phyloP scores from a whole-genome alignment of 805 yeast species.

The Starmerella geochares region DNA sequence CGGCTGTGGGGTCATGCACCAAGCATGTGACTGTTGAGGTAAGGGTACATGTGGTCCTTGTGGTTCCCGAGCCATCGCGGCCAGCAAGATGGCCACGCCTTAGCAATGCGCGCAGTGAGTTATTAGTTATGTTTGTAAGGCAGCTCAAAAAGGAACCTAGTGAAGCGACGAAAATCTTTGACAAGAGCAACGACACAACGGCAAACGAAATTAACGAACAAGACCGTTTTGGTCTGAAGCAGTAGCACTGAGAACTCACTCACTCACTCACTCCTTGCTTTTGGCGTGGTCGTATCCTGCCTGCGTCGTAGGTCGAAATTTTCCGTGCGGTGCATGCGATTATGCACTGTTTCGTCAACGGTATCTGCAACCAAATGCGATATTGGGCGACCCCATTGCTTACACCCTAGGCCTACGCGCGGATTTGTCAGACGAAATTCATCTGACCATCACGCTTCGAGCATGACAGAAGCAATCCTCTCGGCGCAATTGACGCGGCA shows the following conservation, averaged over 20 bases:
- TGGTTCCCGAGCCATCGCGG: neutral
- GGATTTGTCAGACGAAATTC: neutral
- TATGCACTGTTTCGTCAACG: slow-evolving; percentile 1
- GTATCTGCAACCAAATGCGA: neutral
- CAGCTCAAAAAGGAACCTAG: no score
- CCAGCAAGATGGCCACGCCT: neutral
- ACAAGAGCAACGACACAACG: no score
- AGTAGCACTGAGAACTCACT: no score
- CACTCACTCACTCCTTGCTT: no score
- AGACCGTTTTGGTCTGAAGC: no score
- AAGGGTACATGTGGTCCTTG: neutral
- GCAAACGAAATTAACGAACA: no score
- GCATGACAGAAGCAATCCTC: neutral
- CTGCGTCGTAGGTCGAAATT: neutral
- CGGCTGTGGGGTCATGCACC: slow-evolving; percentile 8
- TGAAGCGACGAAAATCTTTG: no score
- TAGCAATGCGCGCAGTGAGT: neutral
- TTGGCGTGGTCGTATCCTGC: no score
- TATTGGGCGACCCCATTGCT: neutral
- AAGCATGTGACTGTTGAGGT: neutral
- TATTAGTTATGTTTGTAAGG: neutral
- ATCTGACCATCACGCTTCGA: neutral
- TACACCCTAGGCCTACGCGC: neutral
- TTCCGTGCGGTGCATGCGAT: neutral
- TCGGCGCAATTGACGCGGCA: neutral